Base-by-base conservation (phyloP, 768 basidiomycete genomes). In the Lentinula aciculospora region DNA sequence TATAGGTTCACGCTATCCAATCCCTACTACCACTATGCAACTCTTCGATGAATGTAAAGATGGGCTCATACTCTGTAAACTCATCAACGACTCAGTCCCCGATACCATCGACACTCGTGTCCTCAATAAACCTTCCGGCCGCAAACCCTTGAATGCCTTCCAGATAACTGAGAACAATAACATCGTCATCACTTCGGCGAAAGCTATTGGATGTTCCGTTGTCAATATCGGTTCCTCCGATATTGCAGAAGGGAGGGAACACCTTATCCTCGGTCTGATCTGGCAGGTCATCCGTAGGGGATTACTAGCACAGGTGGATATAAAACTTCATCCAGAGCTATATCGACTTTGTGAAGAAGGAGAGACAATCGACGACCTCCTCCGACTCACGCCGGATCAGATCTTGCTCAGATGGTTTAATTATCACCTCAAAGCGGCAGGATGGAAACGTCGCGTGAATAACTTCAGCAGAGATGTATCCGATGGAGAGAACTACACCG, bases 161-260 rank as follows among this genome's bases (percentile, higher is more conserved):
- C 94, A 99, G 67, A 98, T 98, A 66, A 98, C 97, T 0, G 97
- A 99, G 71, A 98, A 98, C 78, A 98, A 99, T 80, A 99, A 98
- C 73, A 97, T 99, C 67, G 96, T 98, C 67, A 97, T 99, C 73
- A 89, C 92, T 12, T 98, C 97, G 25, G 86, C 96, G 36, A 98
- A 98, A 74, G 95, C 90, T 70, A 98, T 99, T 63, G 96, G 97
- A 36, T 97, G 97, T 68, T 96, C 93, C 2, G 94, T 98, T 55
- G 96, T 99, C 72, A 99, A 99, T 74, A 98, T 99, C 62, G 97
- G 97, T 25, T 89, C 96, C 0, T 80, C 84, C 2, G 97, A 99
- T 74, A 76, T 99, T 51, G 81, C 93, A 28, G 95, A 96, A 62
- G 94, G 96, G 15, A 78, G 91, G 58, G 96, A 99, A 68, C 96